A percentile compares a stretch with the other conserved stretches of the same genome.
Evolutionary conservation across 495 filamentous ascomycete genomes (phyloP).

Genomic region (Neurospora terricola): DNA sequence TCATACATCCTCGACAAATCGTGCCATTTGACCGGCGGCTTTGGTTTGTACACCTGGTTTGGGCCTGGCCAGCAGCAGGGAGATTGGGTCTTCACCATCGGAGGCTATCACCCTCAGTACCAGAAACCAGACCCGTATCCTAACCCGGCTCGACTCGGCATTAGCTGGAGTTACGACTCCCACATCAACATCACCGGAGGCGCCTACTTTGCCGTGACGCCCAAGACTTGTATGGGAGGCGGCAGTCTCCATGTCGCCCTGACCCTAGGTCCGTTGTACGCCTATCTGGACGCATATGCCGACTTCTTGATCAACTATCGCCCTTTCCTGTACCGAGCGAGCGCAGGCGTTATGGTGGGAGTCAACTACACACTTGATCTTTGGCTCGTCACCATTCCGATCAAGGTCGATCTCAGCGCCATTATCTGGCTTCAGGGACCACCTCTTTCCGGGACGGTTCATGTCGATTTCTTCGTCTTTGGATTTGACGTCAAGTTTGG

Average conservation of each 20-base stretch:
- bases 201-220: conserved; percentile 46
- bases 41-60: conserved; percentile 41
- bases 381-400: conserved; percentile 22
- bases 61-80: conserved; percentile 15
- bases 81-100: conserved; percentile 43
- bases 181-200: background rate
- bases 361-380: conserved; percentile 29
- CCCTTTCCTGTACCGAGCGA: conserved; percentile 36
- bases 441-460: conserved; percentile 11
- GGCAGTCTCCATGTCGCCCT: conserved; percentile 24
- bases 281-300: conserved; percentile 33
- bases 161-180: conserved; percentile 24
- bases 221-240: conserved; percentile 41
- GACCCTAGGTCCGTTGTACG: conserved; percentile 22
- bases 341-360: conserved; percentile 29
- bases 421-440: conserved; percentile 29
- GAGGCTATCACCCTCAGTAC: conserved; percentile 40
- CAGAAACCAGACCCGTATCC: conserved; percentile 31
- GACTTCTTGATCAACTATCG: conserved; percentile 43
- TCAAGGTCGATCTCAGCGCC: conserved; percentile 29
- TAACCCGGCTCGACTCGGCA: conserved; percentile 31
- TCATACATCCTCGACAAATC: conserved; percentile 31
- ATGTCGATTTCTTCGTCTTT: background rate
- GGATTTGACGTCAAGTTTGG: conserved; percentile 1
- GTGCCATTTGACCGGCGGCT: conserved; percentile 40